Evolutionary conservation across 2,329 filamentous ascomycete genomes (phyloP).

Genomic region (Sphaerulina vaccinii): DNA sequence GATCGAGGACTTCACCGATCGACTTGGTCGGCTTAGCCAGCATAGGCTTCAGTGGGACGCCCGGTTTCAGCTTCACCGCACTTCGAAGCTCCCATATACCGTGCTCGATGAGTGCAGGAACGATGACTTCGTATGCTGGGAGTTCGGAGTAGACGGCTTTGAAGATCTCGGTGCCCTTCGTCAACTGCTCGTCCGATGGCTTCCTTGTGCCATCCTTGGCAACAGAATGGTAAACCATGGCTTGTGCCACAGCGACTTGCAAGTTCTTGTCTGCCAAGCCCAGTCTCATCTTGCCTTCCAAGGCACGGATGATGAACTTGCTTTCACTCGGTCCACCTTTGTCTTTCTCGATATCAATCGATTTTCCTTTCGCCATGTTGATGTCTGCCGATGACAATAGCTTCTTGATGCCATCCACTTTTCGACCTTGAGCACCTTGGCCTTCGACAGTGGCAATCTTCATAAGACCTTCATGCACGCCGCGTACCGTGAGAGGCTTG

Average conservation of each 20-base stretch:
- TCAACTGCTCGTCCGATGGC: conserved; percentile 73
- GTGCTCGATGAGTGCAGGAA: conserved; percentile 82
- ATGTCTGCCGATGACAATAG: conserved; percentile 87
- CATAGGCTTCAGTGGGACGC: conserved; percentile 96
- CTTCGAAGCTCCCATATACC: conserved; percentile 81
- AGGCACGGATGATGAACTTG: conserved; percentile 87
- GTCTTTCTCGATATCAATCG: conserved; percentile 81
- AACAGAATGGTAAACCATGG: conserved; percentile 79
- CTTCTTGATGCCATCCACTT: conserved; percentile 95
- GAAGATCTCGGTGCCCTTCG: conserved; percentile 77
- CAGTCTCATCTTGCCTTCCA: conserved; percentile 90
- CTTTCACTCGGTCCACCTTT: conserved; percentile 94
- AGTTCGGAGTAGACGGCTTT: conserved; percentile 87
- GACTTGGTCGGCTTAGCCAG: conserved; percentile 97
- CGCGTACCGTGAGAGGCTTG: conserved; percentile 80
- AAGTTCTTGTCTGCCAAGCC: conserved; percentile 91
- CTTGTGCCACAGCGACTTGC: conserved; percentile 84
- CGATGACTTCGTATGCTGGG: conserved; percentile 91
- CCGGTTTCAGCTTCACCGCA: conserved; percentile 86
- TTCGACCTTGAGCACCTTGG: conserved; percentile 82
- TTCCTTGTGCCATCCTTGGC: conserved; percentile 65
- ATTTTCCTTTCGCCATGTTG: conserved; percentile 62
- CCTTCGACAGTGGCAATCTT: conserved; percentile 83
- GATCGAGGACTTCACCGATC: conserved; percentile 94
- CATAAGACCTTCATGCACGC: conserved; percentile 85